These are phyloP conservation scores for Begonia peltatifolia DNA, from an alignment of 306 rosid genomes.

Conservation along the genomic window DNA sequence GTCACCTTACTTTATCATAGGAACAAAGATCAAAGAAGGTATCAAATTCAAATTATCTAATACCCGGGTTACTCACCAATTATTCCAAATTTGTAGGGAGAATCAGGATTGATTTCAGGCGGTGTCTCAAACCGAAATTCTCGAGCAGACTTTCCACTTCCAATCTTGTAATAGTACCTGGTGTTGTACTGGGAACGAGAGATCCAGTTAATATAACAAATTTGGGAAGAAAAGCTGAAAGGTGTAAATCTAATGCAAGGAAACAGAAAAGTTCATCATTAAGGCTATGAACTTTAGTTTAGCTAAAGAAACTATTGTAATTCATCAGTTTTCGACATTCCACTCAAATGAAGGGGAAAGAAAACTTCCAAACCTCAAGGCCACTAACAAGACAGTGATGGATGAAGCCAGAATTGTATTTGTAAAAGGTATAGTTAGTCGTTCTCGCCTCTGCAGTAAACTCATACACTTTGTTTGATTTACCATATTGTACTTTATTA, in stretches of 20 bases:
- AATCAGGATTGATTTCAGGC: slow-evolving; percentile 51
- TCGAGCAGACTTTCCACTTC: slow-evolving; percentile 73
- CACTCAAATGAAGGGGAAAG: not conserved
- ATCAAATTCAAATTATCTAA: not conserved
- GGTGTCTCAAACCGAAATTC: slow-evolving; percentile 81
- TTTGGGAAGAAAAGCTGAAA: no score
- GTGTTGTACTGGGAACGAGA: slow-evolving; percentile 40
- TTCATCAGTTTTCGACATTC: slow-evolving; percentile 7
- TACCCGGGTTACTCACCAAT: slow-evolving; percentile 40
- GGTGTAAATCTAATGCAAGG: no score
- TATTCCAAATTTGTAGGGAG: slow-evolving; percentile 79
- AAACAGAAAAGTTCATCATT: no score
- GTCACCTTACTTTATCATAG: not conserved
- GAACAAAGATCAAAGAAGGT: not conserved
- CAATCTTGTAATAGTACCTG: slow-evolving; percentile 78
- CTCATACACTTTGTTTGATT: slow-evolving; percentile 23
- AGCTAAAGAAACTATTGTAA: no score
- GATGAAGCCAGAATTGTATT: slow-evolving; percentile 77
- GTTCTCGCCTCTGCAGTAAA: slow-evolving; percentile 39
- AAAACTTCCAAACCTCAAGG: slow-evolving; percentile 42
- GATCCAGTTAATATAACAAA: no score
- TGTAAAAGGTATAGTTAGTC: slow-evolving; percentile 58
- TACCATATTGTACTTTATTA: slow-evolving; percentile 50
- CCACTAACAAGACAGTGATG: slow-evolving; percentile 74
- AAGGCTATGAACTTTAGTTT: no score